Evolutionary conservation across 192 early-diverging fungal species (phyloP).

Genomic region (Backusella westeae): DNA sequence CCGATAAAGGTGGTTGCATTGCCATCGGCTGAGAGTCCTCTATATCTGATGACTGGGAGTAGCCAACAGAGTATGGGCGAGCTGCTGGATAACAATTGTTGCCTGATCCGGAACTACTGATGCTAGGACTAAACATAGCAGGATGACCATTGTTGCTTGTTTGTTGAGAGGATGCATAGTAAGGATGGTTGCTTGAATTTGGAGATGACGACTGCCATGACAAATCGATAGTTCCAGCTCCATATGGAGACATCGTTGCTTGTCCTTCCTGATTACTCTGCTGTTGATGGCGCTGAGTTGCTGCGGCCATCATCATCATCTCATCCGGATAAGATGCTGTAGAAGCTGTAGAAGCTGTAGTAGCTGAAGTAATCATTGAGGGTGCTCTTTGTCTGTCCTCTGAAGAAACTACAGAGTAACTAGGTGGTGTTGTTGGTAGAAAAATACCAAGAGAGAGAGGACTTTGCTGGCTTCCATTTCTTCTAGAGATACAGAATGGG

Average conservation of each 20-base stretch:
- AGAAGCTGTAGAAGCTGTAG: background rate
- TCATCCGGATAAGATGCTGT: constrained; percentile 14
- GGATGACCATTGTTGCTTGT: background rate
- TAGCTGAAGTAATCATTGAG: constrained; percentile 9
- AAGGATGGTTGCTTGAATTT: background rate
- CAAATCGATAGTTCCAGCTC: constrained; percentile 8
- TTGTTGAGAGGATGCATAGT: constrained; percentile 6
- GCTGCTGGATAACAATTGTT: background rate
- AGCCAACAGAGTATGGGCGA: background rate
- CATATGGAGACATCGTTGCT: constrained; percentile 14
- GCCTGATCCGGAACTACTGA: background rate
- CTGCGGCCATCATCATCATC: constrained; percentile 13
- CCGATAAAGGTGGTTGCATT: constrained; percentile 13
- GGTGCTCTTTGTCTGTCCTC: background rate
- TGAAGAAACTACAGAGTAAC: constrained; percentile 3
- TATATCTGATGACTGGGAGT: constrained; percentile 10
- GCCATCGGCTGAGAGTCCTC: constrained; percentile 10
- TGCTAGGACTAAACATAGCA: constrained; percentile 6
- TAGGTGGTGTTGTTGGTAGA: constrained; percentile 7
- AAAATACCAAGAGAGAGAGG: constrained; percentile 17
- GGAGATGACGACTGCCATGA: constrained; percentile 9
- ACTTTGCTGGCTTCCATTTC: constrained; percentile 36
- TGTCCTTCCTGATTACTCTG: background rate
- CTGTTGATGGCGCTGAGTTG: background rate
- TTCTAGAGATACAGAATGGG: constrained; percentile 40